Evolutionary conservation across 2,329 filamentous ascomycete genomes (phyloP), one percentile per base, ranked within the genome.

Genomic region (Albifimbria verrucaria): DNA sequence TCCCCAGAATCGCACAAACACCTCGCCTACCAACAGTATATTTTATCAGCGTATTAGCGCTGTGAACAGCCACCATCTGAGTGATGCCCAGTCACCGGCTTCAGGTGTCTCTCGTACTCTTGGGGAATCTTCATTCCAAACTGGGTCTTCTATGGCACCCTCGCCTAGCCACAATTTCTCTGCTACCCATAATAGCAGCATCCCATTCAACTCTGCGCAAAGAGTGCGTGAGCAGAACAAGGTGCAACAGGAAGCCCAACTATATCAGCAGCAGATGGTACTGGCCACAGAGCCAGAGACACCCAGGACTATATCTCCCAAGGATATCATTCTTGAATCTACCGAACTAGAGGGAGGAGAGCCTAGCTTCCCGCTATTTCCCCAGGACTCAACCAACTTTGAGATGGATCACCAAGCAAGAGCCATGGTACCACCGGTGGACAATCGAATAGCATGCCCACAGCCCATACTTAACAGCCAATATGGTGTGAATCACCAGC

Each of bases 291-390:
- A 79, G 44, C 73, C 77, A 1, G 69, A 77, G 6, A 80, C 79
- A 0, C 79, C 87, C n/a, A 89, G 90, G 70, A 96, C 93, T 0
- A 96, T 99, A 46, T 97, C 93, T 2, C 94, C 93, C 23, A 95
- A 96, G 72, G 93, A 97, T 64, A 90, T 92, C 1, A 73, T 96
- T 55, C 74, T 97, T 48, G 92, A 97, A 55, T 96, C 92, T 66
- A 83, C 87, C 56, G 90, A 94, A 39, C 71, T 77, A 0, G 89
- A 92, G 3, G 85, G 20, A 6, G 43, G 87, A 18, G 87, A 88
- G 47, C n/a, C n/a, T n/a, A n/a, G n/a, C n/a, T n/a, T n/a, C n/a
- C n/a, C n/a, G n/a, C n/a, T n/a, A n/a, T n/a, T 96, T 96, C 66
- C 82, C 89, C 77, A 82, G 2, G 77, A 81, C 51, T 77, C 82